Evolutionary conservation across 192 early-diverging fungal genomes (phyloP), one percentile per base, ranked within the genome.

Genomic region (Thamnidium elegans): DNA sequence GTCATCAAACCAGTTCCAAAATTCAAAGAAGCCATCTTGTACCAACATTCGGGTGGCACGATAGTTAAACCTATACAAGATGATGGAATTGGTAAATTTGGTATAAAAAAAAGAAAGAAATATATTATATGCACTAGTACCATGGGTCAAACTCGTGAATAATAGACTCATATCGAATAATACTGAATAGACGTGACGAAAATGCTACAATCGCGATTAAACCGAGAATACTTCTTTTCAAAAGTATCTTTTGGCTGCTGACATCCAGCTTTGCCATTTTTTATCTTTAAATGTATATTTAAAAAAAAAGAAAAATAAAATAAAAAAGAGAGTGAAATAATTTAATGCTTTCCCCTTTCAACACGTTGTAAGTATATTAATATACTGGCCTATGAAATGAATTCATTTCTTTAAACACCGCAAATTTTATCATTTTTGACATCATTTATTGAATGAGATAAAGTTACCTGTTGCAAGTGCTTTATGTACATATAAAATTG

Each of bases 71-170:
- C 74, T 76, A 68, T 23, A 23, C 5, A 34, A 45, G 48, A 34
- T 50, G 32, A 39, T 8, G 32, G 36, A 42, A 31, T 39, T n/a
- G n/a, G n/a, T n/a, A n/a, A n/a, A n/a, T n/a, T n/a, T n/a, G n/a
- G n/a, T n/a, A n/a, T n/a, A n/a, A n/a, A n/a, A n/a, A 26, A 62
- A 44, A 44, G 47, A 53, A 59, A 3, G 11, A 42, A 56, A 20
- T 64, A 14, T 64, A 19, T 8, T 62, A 32, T 32, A 26, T 31
- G 53, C 15, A 15, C 43, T 42, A 17, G 65, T 76, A 76, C 74
- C 92, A 99, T 31, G 98, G 98, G 75, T 99, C 98, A 74, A 99
- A 99, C 76, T 99, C 98, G 84, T 99, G 98, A 78, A 99, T 99
- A 60, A 99, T 91, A 63, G 89, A 92, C 76, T 99, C 98, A 73